Base-by-base conservation (phyloP, 805 yeast species). In the Ogataea populi-albae region DNA sequence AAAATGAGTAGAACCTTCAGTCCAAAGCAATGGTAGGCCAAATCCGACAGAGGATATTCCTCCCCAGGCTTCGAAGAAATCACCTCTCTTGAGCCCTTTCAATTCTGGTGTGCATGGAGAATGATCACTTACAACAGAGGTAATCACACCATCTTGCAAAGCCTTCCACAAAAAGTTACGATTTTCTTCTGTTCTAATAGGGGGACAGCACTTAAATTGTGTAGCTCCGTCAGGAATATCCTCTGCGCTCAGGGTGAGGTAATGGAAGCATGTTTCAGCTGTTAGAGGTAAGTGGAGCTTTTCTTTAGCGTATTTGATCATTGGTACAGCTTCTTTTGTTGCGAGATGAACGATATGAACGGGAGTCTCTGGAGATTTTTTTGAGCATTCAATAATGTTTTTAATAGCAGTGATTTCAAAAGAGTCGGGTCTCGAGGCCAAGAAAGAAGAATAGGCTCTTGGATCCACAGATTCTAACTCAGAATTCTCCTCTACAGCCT, bases 261-360 rank as follows among this genome's bases (percentile, higher is more conserved):
- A 89, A 58, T 89, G 98, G 75, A 88, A 89, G 59, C 98, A 89
- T 0, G 98, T 91, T 59, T 89, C 98, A 2, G 88, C 95, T 0
- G 93, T 67, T 34, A 89, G 68, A 21, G 85, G 86, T 30, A 83
- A 61, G 0, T 71, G 70, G 4, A 65, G 61, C 11, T 54, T 49
- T 5, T 42, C 26, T 42, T 79, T 79, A 3, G 96, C 96, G 14
- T 75, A 68, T 26, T 69, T 61, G 12, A 89, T 63, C 39, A 84
- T 53, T 6, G 96, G 94, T 7, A 91, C 59, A 0, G 95, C 95
- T 49, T 85, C 80, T 44, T 83, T 77, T 0, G 96, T 79, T 1
- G 96, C 94, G 46, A 89, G 66, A 60, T 89, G 98, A 12, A 89
- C 98, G 39, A 89, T 83, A 61, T 89, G 98, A 29, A 88, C 65